These are phyloP conservation scores for Alternaria tenuissima DNA, from an alignment of 2,329 filamentous ascomycete species.

Conservation along the genomic window DNA sequence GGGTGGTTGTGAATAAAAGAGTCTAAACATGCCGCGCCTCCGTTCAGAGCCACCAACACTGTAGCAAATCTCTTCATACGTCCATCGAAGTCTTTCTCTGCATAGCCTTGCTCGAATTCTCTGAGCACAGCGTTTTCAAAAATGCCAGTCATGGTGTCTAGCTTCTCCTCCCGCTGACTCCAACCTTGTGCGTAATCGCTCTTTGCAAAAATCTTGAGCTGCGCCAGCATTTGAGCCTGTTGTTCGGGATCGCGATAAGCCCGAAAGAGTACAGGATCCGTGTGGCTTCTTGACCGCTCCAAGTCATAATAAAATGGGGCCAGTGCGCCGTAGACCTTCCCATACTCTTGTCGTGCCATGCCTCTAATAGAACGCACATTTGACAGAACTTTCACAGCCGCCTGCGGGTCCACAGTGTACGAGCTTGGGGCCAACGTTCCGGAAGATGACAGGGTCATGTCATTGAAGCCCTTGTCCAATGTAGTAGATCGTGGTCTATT, in stretches of 20 bases:
- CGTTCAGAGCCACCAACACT: constrained; percentile 83
- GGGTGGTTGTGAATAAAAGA: constrained; percentile 90
- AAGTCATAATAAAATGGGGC: constrained; percentile 91
- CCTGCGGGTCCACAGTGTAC: constrained; percentile 62
- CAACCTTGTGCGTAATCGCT: constrained; percentile 84
- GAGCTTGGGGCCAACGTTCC: constrained; percentile 39
- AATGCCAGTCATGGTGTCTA: constrained; percentile 76
- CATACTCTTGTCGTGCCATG: constrained; percentile 87
- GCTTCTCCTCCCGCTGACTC: constrained; percentile 72
- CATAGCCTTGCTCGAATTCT: constrained; percentile 93
- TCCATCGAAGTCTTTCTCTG: constrained; percentile 86
- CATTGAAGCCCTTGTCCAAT: constrained; percentile 79
- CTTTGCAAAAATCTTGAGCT: constrained; percentile 78
- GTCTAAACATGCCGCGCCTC: constrained; percentile 79
- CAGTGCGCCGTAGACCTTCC: constrained; percentile 86
- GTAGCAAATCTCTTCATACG: constrained; percentile 89
- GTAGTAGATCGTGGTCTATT: constrained; percentile 41
- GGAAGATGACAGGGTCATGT: constrained; percentile 65
- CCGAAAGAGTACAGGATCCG: constrained; percentile 84
- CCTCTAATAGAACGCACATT: constrained; percentile 81
- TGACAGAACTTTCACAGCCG: constrained; percentile 73
- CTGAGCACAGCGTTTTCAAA: constrained; percentile 91
- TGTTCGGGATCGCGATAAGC: constrained; percentile 87
- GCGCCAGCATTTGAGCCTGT: constrained; percentile 87
- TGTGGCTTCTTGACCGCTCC: constrained; percentile 72